Base-by-base conservation (phyloP, 441 rosid species). In the Gossypium schwendimanii region DNA sequence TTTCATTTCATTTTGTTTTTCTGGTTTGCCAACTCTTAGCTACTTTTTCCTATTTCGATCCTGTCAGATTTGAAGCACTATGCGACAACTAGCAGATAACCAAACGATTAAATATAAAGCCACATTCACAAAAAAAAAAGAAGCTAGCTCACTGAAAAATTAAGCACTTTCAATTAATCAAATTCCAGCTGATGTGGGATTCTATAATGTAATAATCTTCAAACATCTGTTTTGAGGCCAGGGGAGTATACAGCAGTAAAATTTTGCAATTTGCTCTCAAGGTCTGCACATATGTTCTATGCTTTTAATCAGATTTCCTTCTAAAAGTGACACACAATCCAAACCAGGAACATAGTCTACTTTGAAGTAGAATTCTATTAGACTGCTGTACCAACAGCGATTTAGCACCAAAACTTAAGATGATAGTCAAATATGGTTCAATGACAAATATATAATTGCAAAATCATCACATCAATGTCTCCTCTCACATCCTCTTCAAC, bases 41-140 rank as follows among this genome's bases (percentile, higher is more conserved):
- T 65, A 45, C 39, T 45, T 55, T 66, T 66, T 49, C 41, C 71
- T 66, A 49, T 66, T 66, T 49, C 58, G 28, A 66, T 47, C 44
- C 55, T 39, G 45, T 41, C 28, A 44, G n/a, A 45, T 41, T 24
- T 11, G 23, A 24, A 71, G 74, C 41, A 17, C 6, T 28, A 67
- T 24, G 21, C 7, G 24, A 28, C 20, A 50, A 2, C 15, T 26
- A 68, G 61, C n/a, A 68, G 39, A 68, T 21, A 28, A 33, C 15
- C 60, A 31, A 52, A 68, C 23, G 5, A 69, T 53, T 0, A 26
- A 14, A 45, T 57, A 69, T 23, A 33, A 33, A 68, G 39, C 71
- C 28, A 41, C 50, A 10, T 33, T 68, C 21, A 28, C 60, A 26
- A 39, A 31, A 26, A 28, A 31, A 24, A 24, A 28, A 28, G 17